A percentile compares a stretch with the other conserved stretches of the same genome.
Conservation (phyloP, 1,284 basidiomycete species). For the Retiboletus flavoniger region DNA sequence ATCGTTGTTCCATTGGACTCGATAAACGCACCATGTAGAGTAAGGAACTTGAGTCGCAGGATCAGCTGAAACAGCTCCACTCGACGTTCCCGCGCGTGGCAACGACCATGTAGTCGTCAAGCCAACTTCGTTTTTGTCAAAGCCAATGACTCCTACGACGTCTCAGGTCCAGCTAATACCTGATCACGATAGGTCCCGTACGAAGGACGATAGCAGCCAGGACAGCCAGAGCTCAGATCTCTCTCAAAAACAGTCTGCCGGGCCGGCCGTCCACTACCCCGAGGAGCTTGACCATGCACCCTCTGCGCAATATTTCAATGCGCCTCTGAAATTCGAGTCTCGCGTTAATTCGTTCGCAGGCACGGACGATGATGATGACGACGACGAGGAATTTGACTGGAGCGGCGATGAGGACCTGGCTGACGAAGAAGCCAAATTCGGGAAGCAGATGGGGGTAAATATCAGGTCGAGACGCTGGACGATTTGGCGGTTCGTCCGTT, state of each 20-base stretch:
- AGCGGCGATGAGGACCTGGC: constrained; percentile 70
- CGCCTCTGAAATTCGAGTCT: constrained; percentile 36
- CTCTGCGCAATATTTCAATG: constrained; percentile 24
- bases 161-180: constrained; percentile 21
- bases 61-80: too few species aligned
- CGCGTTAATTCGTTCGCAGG: constrained; percentile 48
- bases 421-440: constrained; percentile 66
- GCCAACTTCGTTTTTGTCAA: constrained; percentile 11
- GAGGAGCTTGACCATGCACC: constrained; percentile 37
- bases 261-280: constrained; percentile 54
- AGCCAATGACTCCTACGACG: constrained; percentile 24
- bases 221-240: constrained; percentile 16
- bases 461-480: constrained; percentile 50
- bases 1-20: too few species aligned
- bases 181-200: constrained; percentile 13
- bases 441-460: constrained; percentile 54
- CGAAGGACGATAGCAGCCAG: constrained; percentile 7
- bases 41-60: too few species aligned
- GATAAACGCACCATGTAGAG: too few species aligned
- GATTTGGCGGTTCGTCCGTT: constrained; percentile 48
- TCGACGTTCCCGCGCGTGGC: constrained; percentile 4
- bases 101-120: not conserved
- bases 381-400: constrained; percentile 62
- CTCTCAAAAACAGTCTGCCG: constrained; percentile 17
- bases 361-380: constrained; percentile 60